phyloP scores from a whole-genome alignment of 768 basidiomycete genomes.

The Pholiota conissans region DNA sequence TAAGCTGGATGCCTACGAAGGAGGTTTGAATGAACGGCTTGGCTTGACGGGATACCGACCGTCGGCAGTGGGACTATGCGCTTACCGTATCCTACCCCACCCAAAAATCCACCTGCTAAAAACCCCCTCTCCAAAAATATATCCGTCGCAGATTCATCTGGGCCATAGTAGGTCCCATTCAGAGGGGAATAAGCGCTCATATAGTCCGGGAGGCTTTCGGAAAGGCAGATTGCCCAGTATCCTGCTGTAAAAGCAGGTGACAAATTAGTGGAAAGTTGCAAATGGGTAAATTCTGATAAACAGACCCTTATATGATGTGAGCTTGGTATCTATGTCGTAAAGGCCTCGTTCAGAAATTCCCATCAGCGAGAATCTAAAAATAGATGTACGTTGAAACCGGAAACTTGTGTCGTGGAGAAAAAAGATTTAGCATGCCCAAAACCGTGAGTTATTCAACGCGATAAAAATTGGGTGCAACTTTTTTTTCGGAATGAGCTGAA shows the following conservation, averaged over 20 bases:
- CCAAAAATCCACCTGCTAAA: slow-evolving; percentile 37
- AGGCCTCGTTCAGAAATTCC: background rate
- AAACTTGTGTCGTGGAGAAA: background rate
- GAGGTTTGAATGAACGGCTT: background rate
- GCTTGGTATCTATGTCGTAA: background rate
- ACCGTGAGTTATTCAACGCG: background rate
- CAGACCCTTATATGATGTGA: background rate
- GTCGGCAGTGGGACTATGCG: background rate
- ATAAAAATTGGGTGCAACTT: background rate
- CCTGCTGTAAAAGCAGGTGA: background rate
- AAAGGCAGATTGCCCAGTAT: background rate
- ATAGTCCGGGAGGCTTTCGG: background rate
- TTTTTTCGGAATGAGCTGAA: too few relatives aligned
- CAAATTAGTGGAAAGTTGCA: background rate
- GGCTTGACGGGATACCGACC: background rate
- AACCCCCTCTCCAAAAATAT: slow-evolving; percentile 38
- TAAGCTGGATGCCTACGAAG: slow-evolving; percentile 31
- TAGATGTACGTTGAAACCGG: background rate
- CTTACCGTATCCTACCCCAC: slow-evolving; percentile 38
- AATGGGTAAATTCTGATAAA: background rate
- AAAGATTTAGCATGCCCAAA: background rate
- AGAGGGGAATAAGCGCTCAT: slow-evolving; percentile 1
- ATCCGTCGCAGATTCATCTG: slow-evolving; percentile 26
- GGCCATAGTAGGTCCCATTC: slow-evolving; percentile 19
- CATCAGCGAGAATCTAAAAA: background rate